Base-by-base conservation (phyloP, 441 rosid species). In the Metrosideros polymorpha region DNA sequence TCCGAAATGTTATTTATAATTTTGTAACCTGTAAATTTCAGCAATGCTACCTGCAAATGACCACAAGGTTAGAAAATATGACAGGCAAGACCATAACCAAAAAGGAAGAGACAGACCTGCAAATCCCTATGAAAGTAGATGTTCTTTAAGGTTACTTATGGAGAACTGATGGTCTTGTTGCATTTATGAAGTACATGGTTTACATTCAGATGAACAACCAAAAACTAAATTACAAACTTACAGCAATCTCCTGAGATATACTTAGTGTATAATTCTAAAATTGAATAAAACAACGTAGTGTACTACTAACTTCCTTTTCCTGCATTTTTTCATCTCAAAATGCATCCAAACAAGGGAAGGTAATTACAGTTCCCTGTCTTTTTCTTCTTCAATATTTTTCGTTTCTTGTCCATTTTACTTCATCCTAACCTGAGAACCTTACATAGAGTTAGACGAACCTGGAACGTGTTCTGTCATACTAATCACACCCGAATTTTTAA, bases 11-110 rank as follows among this genome's bases (percentile, higher is more conserved):
- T 97, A 90, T 91, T 95, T 88, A 97, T 39, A 86, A 97, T 89
- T 89, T 97, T 96, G 89, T 94, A 94, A 85, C 99, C 98, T 4
- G 99, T 92, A 93, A 97, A 97, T 86, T 96, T 97, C 93, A 97
- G 92, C 94, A 96, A 92, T 85, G 99, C 96, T 90, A 94, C 98
- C 99, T 97, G 98, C 91, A 90, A 85, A 86, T 87, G n/a, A n/a
- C 25, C 47, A 57, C 30, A 43, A 61, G 57, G 82, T 86, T n/a
- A 56, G 83, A 49, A 79, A 59, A 77, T 83, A 63, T 3, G 35
- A 59, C 63, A 18, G 83, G 57, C 39, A 86, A 86, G 39, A 79
- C 76, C 76, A 54, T 56, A 77, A 30, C 19, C 53, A n/a, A 77
- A 61, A 83, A 84, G 30, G 54, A 83, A 59, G 9, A 85, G 79